Evolutionary conservation across 305 asterid species (phyloP).

Genomic region (Fraxinus sp.): DNA sequence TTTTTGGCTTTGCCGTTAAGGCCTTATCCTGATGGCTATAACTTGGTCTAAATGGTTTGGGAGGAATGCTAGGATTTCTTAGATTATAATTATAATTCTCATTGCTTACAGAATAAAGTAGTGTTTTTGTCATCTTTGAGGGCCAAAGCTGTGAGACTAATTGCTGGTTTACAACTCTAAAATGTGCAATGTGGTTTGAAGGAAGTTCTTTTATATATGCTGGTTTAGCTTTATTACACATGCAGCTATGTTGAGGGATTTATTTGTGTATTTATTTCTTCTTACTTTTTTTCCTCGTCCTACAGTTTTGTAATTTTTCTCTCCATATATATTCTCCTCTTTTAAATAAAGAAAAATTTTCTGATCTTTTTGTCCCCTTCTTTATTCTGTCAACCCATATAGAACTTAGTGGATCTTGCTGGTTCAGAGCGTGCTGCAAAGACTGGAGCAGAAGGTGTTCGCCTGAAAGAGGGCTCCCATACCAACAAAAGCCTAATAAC

Average conservation of each 20-base stretch:
- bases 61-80: neutral
- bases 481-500: conserved; percentile 95
- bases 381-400: conserved; percentile 26
- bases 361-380: conserved; percentile 20
- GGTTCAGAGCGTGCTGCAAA: conserved; percentile 99
- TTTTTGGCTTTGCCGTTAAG: neutral
- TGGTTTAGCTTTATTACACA: neutral
- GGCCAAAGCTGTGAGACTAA: neutral
- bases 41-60: neutral
- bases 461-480: conserved; percentile 97
- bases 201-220: neutral
- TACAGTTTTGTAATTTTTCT: neutral
- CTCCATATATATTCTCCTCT: neutral
- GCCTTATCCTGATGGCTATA: neutral
- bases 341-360: neutral
- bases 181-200: neutral
- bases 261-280: neutral
- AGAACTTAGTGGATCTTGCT: conserved; percentile 99
- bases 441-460: conserved; percentile 99
- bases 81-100: neutral
- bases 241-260: neutral
- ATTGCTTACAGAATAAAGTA: neutral
- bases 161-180: neutral
- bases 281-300: neutral
- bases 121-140: conserved; percentile 4